Evolutionary conservation across 2,329 filamentous ascomycete genomes (phyloP).

Genomic region (Waltergamsia citrina): DNA sequence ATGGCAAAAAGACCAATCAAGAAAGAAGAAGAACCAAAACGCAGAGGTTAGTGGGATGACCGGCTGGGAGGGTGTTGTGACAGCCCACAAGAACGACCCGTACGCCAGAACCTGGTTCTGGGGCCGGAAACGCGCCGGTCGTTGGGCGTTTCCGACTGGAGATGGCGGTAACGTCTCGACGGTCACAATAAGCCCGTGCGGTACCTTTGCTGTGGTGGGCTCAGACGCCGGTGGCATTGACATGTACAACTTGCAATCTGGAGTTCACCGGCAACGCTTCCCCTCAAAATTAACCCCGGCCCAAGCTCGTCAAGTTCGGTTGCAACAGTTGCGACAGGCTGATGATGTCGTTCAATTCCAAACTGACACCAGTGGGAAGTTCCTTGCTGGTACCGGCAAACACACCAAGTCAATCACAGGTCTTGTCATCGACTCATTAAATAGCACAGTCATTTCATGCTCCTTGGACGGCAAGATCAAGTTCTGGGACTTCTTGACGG

Average conservation of each 20-base stretch:
- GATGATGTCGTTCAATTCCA: constrained; percentile 49
- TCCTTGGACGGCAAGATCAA: constrained; percentile 87
- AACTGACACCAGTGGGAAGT: constrained; percentile 28
- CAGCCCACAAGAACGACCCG: constrained; percentile 77
- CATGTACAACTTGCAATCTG: constrained; percentile 96
- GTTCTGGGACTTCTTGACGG: constrained; percentile 94
- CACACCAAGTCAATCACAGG: constrained; percentile 81
- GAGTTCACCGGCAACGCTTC: constrained; percentile 78
- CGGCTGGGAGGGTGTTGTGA: constrained; percentile 95
- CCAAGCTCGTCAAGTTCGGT: constrained; percentile 67
- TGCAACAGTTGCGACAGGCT: constrained; percentile 50
- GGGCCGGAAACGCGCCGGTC: constrained; percentile 84
- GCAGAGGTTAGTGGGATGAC: constrained; percentile 68
- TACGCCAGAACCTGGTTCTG: constrained; percentile 96
- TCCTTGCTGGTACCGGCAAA: constrained; percentile 51
- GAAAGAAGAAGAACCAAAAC: constrained; percentile 53
- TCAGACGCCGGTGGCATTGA: constrained; percentile 77
- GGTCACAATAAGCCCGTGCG: constrained; percentile 82
- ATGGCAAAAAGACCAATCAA: constrained; percentile 69
- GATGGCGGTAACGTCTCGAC: constrained; percentile 78
- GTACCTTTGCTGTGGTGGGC: constrained; percentile 86
- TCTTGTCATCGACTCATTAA: constrained; percentile 79
- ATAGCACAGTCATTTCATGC: constrained; percentile 77
- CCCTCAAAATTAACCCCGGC: constrained; percentile 69
- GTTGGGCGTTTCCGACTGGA: constrained; percentile 84